Evolutionary conservation across 495 filamentous ascomycete species (phyloP).

Genomic region (Platismatia glauca): DNA sequence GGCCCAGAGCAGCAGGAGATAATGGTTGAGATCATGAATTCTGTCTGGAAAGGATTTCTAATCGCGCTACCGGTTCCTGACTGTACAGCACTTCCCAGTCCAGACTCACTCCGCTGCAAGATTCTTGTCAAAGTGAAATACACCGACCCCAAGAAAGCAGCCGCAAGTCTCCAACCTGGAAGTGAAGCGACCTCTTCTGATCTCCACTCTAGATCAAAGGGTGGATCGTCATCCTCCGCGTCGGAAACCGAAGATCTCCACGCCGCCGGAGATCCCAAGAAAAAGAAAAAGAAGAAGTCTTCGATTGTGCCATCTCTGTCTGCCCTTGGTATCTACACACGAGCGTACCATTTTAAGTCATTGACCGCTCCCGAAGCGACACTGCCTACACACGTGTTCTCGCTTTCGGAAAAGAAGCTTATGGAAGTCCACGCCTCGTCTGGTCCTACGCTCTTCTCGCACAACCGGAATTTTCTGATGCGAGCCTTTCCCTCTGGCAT

Average conservation of each 20-base stretch:
- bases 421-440: constrained; percentile 57
- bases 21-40: constrained; percentile 82
- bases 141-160: constrained; percentile 37
- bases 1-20: constrained; percentile 66
- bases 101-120: constrained; percentile 57
- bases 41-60: constrained; percentile 63
- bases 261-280: neutral
- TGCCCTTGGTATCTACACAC: constrained; percentile 71
- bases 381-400: constrained; percentile 79
- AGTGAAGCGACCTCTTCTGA: neutral
- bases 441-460: constrained; percentile 56
- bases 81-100: constrained; percentile 48
- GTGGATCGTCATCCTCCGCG: constrained; percentile 12
- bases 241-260: constrained; percentile 22
- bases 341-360: constrained; percentile 67
- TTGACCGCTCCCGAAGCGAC: constrained; percentile 56
- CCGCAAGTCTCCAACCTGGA: constrained; percentile 19
- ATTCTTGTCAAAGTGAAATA: constrained; percentile 91
- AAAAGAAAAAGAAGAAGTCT: constrained; percentile 38
- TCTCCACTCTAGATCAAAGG: constrained; percentile 1
- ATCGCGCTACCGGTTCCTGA: constrained; percentile 49
- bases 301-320: constrained; percentile 71
- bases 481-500: constrained; percentile 78
- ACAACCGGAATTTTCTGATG: constrained; percentile 82
- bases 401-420: constrained; percentile 72